Percentiles rank a stretch among this genome's conserved stretches.
phyloP scores from a whole-genome alignment of 1,284 basidiomycete genomes.

The Gymnopus androsaceus region DNA sequence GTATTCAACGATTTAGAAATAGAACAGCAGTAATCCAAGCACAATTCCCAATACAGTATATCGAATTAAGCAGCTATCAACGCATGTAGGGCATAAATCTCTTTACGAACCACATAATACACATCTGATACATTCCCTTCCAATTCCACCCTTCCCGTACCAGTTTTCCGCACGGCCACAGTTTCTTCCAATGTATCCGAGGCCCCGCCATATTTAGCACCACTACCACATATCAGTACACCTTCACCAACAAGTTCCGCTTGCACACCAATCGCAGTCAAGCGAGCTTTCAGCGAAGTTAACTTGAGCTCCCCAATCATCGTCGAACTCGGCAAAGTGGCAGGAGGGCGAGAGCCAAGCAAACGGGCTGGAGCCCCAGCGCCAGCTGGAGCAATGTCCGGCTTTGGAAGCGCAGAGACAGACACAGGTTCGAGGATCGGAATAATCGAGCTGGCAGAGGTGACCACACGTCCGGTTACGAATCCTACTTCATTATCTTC shows the following conservation, averaged over 20 bases:
- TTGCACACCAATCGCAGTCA: slow-evolving; percentile 75
- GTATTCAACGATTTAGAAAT: too few species aligned
- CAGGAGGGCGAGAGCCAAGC: slow-evolving; percentile 62
- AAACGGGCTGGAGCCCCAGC: slow-evolving; percentile 38
- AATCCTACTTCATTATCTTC: slow-evolving; percentile 97
- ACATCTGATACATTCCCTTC: slow-evolving; percentile 88
- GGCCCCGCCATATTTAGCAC: slow-evolving; percentile 48
- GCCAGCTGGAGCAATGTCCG: slow-evolving; percentile 25
- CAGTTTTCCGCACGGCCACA: slow-evolving; percentile 87
- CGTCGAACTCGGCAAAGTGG: slow-evolving; percentile 77
- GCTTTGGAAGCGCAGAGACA: slow-evolving; percentile 30
- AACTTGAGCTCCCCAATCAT: slow-evolving; percentile 96
- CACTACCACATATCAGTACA: slow-evolving; percentile 86
- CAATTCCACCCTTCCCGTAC: slow-evolving; percentile 79
- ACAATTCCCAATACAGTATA: not conserved
- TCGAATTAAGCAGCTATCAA: slow-evolving; percentile 65
- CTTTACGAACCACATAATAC: slow-evolving; percentile 84
- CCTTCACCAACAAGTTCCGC: slow-evolving; percentile 95
- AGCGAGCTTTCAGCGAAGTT: slow-evolving; percentile 77
- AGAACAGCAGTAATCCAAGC: not conserved
- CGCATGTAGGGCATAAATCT: slow-evolving; percentile 88
- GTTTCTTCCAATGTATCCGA: slow-evolving; percentile 64
- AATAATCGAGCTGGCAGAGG: slow-evolving; percentile 77
- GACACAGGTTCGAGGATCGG: slow-evolving; percentile 66
- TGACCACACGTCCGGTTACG: slow-evolving; percentile 82